Conservation (phyloP, 2,329 filamentous ascomycete species). For the Phaeoacremonium minimum region DNA sequence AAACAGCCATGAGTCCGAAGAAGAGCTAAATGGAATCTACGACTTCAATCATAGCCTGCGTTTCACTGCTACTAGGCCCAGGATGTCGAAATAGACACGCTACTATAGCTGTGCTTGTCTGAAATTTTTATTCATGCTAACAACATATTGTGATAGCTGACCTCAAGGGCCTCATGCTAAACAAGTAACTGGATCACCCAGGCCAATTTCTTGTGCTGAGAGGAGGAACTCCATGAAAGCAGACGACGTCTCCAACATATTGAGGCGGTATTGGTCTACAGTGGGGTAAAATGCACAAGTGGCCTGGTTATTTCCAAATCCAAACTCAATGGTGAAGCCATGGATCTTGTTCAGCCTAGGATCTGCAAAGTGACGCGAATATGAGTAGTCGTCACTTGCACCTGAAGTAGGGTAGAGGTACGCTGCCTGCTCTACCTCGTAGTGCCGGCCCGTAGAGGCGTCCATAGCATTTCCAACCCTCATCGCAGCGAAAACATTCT, state of each 20-base stretch:
- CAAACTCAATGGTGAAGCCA: constrained; percentile 43
- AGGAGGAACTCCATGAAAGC: constrained; percentile 49
- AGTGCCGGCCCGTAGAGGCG: constrained; percentile 28
- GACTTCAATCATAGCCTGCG: too few relatives aligned
- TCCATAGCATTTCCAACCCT: constrained; percentile 34
- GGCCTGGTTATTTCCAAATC: too few relatives aligned
- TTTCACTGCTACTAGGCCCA: too few relatives aligned
- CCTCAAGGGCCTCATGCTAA: too few relatives aligned
- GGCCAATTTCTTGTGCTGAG: too few relatives aligned
- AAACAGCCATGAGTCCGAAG: too few relatives aligned
- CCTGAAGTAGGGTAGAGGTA: constrained; percentile 41
- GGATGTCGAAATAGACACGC: too few relatives aligned
- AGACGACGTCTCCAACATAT: constrained; percentile 37
- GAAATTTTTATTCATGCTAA: too few relatives aligned
- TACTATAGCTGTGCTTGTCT: too few relatives aligned
- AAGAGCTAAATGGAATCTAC: too few relatives aligned
- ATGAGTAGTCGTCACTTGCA: constrained; percentile 40
- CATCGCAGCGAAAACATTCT: constrained; percentile 25
- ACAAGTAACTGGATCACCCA: too few relatives aligned
- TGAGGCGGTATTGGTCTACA: constrained; percentile 32
- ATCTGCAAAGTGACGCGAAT: constrained; percentile 35
- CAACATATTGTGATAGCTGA: too few relatives aligned
- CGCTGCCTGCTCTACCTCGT: constrained; percentile 30
- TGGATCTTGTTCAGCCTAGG: constrained; percentile 30
- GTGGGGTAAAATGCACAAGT: constrained; percentile 42